Evolutionary conservation across 768 basidiomycete species (phyloP), one percentile per base, ranked within the genome.

Genomic region (Lyophyllum decastes): DNA sequence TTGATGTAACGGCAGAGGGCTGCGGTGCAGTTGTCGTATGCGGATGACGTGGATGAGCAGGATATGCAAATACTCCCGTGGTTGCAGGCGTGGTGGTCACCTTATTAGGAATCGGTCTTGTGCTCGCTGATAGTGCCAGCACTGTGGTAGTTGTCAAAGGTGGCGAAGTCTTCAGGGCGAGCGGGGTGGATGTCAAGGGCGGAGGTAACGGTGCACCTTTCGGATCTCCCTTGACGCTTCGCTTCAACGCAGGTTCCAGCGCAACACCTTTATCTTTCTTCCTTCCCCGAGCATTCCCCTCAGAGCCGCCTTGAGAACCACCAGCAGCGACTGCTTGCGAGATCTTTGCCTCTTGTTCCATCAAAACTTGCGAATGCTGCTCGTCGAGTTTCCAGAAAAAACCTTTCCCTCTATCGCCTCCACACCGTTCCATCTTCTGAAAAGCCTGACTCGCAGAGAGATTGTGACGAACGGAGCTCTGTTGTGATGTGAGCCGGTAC

Each of bases 381-480:
- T 89, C 87, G 66, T 96, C 95, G 30, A 97, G 79, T 19, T 90
- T 89, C 95, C 95, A 98, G 61, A 94, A 93, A 62, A 88, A 94
- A 1, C 95, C 95, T 70, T 96, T 97, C 9, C 92, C 90, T 59
- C 89, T 82, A 76, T 90, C 92, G 57, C 93, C 90, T 6, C 87
- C 84, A 60, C 87, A 89, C 27, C 92, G 82, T 58, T 95, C 92
- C 70, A 92, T 81, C 73, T 98, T 98, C 70, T 91, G 80, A 75
- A 99, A 99, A 0, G 92, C 94, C 48, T 88, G 86, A 68, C 90
- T 89, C 11, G 94, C 92, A 1, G 95, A 95, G n/a, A 99, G 74
- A 69, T 95, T 95, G 67, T 98, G 95, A 21, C 95, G 89, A 46
- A 98, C 89, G 27, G 96, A 96, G 65, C 91, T 94, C 92, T 94